Conservation (phyloP, 441 rosid genomes). For the Melastoma candidum region DNA sequence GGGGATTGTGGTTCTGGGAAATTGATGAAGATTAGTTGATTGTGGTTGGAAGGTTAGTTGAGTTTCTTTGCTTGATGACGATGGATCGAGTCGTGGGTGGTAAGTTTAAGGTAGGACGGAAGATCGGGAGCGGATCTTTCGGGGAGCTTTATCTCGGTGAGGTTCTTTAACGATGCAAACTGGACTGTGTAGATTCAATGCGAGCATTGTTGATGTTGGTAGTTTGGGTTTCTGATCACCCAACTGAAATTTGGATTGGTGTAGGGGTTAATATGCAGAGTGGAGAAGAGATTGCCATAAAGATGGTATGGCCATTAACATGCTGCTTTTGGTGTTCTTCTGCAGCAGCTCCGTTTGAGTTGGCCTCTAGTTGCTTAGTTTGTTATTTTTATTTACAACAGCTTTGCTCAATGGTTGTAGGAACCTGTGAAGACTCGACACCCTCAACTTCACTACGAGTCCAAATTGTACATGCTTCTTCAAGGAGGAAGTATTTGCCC, state of each 20-base stretch:
- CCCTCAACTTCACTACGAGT: constrained; percentile 6
- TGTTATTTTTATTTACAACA: not conserved
- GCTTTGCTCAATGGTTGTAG: not conserved
- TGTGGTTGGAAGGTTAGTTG: no score
- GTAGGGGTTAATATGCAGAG: constrained; percentile 40
- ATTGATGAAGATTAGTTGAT: no score
- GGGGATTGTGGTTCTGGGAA: no score
- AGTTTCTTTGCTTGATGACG: no score
- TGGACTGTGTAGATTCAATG: no score
- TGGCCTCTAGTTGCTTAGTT: not conserved
- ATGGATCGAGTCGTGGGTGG: no score
- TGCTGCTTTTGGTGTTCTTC: not conserved
- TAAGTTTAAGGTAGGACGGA: no score
- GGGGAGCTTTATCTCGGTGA: no score
- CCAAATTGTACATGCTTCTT: constrained; percentile 6
- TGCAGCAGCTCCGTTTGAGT: not conserved
- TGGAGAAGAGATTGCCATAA: constrained; percentile 51
- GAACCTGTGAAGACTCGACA: constrained; percentile 9
- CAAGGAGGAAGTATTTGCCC: constrained; percentile 7
- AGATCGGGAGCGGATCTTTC: no score
- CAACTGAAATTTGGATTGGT: constrained; percentile 6
- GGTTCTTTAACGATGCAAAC: no score
- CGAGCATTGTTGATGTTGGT: no score
- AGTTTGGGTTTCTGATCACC: no score
- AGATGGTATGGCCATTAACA: constrained; percentile 28